These are phyloP conservation scores for Xylaria sp. DNA, from an alignment of 2,329 filamentous ascomycete genomes.

Conservation along the genomic window DNA sequence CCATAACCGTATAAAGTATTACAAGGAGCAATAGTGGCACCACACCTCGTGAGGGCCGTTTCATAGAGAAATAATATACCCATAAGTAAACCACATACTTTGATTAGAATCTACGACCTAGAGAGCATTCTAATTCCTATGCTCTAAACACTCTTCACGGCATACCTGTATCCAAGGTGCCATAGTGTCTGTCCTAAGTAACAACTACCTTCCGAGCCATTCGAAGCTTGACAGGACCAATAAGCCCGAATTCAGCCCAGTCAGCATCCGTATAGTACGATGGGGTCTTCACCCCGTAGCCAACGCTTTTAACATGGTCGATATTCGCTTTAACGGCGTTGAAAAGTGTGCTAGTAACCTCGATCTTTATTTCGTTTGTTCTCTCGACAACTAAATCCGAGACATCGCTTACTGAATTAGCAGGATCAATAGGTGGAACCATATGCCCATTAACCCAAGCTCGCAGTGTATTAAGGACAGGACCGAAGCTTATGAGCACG, in stretches of 20 bases:
- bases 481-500: neutral
- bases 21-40: no score
- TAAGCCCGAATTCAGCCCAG: neutral
- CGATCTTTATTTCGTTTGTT: neutral
- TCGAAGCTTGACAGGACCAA: neutral
- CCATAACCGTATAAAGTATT: neutral
- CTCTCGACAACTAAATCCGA: neutral
- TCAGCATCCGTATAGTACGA: slow-evolving; percentile 1
- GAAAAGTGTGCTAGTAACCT: neutral
- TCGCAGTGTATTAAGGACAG: neutral
- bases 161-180: no score
- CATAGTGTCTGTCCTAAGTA: neutral
- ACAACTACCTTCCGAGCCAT: neutral
- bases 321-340: neutral
- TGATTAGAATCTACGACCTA: no score
- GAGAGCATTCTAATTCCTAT: no score
- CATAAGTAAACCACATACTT: no score
- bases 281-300: neutral
- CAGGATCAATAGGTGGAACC: neutral
- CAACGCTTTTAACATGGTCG: neutral
- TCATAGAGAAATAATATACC: no score
- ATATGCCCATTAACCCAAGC: neutral
- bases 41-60: no score
- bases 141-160: no score
- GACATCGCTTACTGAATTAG: neutral